Conservation (phyloP, 2,329 filamentous ascomycete species). For the Blastomyces gilchristii region DNA sequence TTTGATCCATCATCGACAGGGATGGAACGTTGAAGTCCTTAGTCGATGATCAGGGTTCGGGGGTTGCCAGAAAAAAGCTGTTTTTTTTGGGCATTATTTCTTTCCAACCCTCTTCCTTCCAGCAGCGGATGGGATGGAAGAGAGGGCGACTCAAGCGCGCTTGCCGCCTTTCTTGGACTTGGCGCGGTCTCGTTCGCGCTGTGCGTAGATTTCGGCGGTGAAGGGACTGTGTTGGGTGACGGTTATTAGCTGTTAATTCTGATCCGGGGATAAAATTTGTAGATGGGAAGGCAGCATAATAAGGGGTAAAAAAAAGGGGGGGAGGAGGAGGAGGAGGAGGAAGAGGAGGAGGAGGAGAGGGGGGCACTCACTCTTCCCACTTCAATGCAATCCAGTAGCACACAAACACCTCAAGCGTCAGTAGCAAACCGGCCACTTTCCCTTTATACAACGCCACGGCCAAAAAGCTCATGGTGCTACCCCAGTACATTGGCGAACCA, state of each 20-base stretch:
- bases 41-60: background rate
- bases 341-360: too few species aligned
- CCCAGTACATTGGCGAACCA: constrained; percentile 91
- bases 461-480: constrained; percentile 83
- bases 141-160: constrained; percentile 25
- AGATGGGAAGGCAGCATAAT: background rate
- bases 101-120: background rate
- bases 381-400: constrained; percentile 71
- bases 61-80: background rate
- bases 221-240: constrained; percentile 52
- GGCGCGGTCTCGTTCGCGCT: constrained; percentile 42
- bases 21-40: background rate
- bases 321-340: too few species aligned
- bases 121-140: constrained; percentile 8
- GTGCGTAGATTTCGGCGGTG: constrained; percentile 83
- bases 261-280: too few species aligned
- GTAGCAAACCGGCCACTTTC: constrained; percentile 71
- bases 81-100: background rate
- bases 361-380: constrained; percentile 69
- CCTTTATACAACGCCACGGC: constrained; percentile 75
- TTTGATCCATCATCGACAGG: background rate
- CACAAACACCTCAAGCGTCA: constrained; percentile 63
- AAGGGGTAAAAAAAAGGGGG: too few species aligned
- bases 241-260: background rate
- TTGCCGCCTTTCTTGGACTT: constrained; percentile 31